These are phyloP conservation scores for Atkinsonella texensis DNA, from an alignment of 2,329 filamentous ascomycete species.

Conservation along the genomic window DNA sequence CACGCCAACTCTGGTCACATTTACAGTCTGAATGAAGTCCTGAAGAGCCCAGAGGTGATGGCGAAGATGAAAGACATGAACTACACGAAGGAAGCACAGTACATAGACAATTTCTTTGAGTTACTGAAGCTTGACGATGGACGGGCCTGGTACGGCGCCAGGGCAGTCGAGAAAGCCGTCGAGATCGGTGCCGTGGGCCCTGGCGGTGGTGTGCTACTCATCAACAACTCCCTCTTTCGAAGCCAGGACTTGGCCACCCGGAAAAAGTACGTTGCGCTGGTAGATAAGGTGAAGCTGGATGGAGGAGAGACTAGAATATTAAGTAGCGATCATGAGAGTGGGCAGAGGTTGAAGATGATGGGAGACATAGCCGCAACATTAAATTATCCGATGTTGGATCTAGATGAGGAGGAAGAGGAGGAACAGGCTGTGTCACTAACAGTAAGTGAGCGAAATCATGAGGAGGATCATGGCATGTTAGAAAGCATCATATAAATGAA, in stretches of 20 bases:
- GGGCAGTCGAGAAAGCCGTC: conserved; percentile 71
- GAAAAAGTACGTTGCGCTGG: conserved; percentile 70
- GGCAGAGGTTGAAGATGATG: conserved; percentile 67
- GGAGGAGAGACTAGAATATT: conserved; percentile 83
- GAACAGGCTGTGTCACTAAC: conserved; percentile 14
- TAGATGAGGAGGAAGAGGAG: conserved; percentile 57
- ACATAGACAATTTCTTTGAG: conserved; percentile 76
- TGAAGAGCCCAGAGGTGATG: conserved; percentile 69
- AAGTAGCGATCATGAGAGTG: conserved; percentile 90
- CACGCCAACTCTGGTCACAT: conserved; percentile 79
- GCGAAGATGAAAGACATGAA: conserved; percentile 74
- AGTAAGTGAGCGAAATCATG: conserved; percentile 10
- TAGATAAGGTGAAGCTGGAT: conserved; percentile 76
- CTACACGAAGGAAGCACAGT: conserved; percentile 68
- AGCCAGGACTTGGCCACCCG: conserved; percentile 66
- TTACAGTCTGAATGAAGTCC: conserved; percentile 76
- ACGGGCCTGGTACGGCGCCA: conserved; percentile 79
- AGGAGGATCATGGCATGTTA: conserved; percentile 19
- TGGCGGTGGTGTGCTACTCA: conserved; percentile 71
- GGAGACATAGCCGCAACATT: conserved; percentile 83
- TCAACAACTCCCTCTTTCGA: conserved; percentile 80
- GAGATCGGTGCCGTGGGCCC: conserved; percentile 79
- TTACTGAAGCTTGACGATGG: conserved; percentile 75
- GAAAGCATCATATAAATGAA: conserved; percentile 21
- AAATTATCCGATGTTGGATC: conserved; percentile 74